Base-by-base conservation (phyloP, 2,329 filamentous ascomycete species). In the Fusarium nygamai region DNA sequence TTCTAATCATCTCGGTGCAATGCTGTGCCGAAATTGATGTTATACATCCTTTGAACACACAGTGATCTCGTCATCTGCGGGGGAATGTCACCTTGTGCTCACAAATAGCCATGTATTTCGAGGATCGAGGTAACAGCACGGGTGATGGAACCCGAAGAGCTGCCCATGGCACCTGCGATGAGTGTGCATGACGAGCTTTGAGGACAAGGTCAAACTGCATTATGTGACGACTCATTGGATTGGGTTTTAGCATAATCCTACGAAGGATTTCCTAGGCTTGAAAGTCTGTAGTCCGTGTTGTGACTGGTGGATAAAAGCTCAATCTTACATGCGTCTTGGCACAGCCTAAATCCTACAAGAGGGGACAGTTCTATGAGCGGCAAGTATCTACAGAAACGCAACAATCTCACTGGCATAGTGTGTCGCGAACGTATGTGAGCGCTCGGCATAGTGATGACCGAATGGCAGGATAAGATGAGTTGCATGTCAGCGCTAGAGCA, bases 331-430 rank as follows among this genome's bases (percentile, higher is more conserved):
- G 53, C 29, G 29, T 44, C 43, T 27, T 33, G 29, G 11, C 38
- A 33, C n/a, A 64, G 54, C 53, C 61, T 59, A 16, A 43, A 64
- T 64, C 61, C 61, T 60, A 48, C 53, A 36, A 19, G 38, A 59
- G 43, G 34, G 22, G 53, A 36, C 19, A 12, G 5, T 10, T 4
- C 24, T 22, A 20, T n/a, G 41, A 59, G 19, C 7, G 44, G 53
- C 8, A 64, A 59, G 11, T 33, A 41, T 24, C 20, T 36, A n/a
- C 19, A 24, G 16, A 20, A 16, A 1, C 6, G 9, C 16, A 24
- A 7, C 1, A 39, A 4, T 11, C 20, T 27, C 8, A 5, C 14
- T 36, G 61, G 43, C n/a, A 27, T 43, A 12, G 24, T 48, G n/a
- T 41, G 16, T 39, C 34, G 44, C 61, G 43, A 59, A 4, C 1